Evolutionary conservation across 495 filamentous ascomycete genomes (phyloP).

Genomic region (Xylaria sp.): DNA sequence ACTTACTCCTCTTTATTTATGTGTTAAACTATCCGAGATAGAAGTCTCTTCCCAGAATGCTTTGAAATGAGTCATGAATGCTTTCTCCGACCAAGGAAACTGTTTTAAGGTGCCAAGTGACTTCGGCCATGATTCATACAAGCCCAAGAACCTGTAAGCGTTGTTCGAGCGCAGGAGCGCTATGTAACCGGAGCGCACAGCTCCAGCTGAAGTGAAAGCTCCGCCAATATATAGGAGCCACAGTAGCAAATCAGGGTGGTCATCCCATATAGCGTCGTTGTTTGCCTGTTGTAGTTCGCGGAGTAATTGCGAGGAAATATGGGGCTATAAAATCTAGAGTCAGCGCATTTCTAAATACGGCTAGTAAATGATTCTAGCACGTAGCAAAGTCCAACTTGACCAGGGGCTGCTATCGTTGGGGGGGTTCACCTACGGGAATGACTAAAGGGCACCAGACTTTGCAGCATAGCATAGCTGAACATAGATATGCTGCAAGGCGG

Average conservation of each 20-base stretch:
- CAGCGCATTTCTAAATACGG: conserved; percentile 7
- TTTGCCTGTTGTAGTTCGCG: conserved; percentile 37
- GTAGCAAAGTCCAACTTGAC: neutral
- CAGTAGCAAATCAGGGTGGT: conserved; percentile 38
- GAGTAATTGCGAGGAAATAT: conserved; percentile 46
- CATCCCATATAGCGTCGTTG: conserved; percentile 39
- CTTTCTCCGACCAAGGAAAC: conserved; percentile 52
- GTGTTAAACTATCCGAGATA: neutral
- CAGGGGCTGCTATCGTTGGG: neutral
- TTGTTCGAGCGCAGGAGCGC: conserved; percentile 37
- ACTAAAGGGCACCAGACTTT: conserved; percentile 44
- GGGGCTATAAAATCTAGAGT: conserved; percentile 35
- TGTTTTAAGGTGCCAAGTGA: conserved; percentile 38
- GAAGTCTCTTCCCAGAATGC: conserved; percentile 41
- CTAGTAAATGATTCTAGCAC: neutral
- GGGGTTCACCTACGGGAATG: conserved; percentile 26
- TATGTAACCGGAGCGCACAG: conserved; percentile 42
- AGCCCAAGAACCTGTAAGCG: neutral
- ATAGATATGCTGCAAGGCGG: conserved; percentile 45
- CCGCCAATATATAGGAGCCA: conserved; percentile 52
- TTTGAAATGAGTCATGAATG: conserved; percentile 41
- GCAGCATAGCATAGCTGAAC: conserved; percentile 46
- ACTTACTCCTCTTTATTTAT: neutral
- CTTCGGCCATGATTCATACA: conserved; percentile 39
- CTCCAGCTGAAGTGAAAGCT: conserved; percentile 44